A percentile compares a stretch with the other conserved stretches of the same genome.
Evolutionary conservation across 805 yeast species (phyloP).

Genomic region (Candida schatavii): DNA sequence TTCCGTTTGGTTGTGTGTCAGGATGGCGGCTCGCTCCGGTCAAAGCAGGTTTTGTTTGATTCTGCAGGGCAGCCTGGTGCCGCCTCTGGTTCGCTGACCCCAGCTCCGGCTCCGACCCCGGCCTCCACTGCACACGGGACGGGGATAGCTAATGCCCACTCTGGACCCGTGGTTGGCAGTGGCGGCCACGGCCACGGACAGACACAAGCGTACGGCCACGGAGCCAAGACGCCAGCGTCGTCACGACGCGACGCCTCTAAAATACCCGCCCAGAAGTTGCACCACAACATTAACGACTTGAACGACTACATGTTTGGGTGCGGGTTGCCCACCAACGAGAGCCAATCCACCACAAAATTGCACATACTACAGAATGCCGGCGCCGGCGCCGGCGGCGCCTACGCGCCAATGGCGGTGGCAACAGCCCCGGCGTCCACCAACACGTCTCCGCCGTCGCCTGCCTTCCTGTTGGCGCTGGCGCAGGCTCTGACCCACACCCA

Average conservation of each 20-base stretch:
- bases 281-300: constrained; percentile 44
- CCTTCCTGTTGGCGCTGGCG: background rate
- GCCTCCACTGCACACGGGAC: background rate
- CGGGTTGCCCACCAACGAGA: constrained; percentile 50
- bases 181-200: too few relatives aligned
- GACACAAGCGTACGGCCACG: too few relatives aligned
- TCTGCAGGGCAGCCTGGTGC: constrained; percentile 20
- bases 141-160: too few relatives aligned
- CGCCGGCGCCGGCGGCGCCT: background rate
- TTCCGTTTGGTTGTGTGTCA: constrained; percentile 48
- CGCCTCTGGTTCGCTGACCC: background rate
- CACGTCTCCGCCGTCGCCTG: background rate
- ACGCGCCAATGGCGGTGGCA: background rate
- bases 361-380: constrained; percentile 28
- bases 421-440: background rate
- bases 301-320: constrained; percentile 57
- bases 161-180: constrained; percentile 1
- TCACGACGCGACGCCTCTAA: constrained; percentile 19
- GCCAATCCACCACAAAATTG: constrained; percentile 42
- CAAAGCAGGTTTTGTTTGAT: constrained; percentile 50
- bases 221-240: background rate
- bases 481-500: too few relatives aligned
- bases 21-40: constrained; percentile 47
- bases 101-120: constrained; percentile 2
- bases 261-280: constrained; percentile 13